Evolutionary conservation across 371 early-diverging fungal genomes (phyloP), one percentile per base, ranked within the genome.

Genomic region (Rhizomucor pusillus): DNA sequence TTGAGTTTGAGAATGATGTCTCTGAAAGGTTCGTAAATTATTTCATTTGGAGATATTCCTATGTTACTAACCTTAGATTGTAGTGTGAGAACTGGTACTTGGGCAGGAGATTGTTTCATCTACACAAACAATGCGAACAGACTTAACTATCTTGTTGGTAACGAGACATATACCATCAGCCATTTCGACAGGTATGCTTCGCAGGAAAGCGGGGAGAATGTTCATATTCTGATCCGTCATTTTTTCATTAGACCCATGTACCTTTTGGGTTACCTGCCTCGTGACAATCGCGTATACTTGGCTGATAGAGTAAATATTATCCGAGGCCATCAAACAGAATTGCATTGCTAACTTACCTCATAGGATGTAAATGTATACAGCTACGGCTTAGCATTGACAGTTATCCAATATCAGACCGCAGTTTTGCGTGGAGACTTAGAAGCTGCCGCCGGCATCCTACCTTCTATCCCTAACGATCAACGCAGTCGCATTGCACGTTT

Each of bases 91-190:
- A 93, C 95, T 2, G 99, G 95, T 24, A 82, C 84, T 57, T 99
- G 98, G 98, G 93, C 96, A 53, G 98, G 97, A 23, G 97, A 97
- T 71, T 96, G 98, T 71, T 95, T 99, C 66, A 93, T 99, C 57
- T 98, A 95, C 77, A 91, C 94, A 43, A 94, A 89, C 65, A 67
- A 84, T 13, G 75, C 86, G 52, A 94, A 95, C 72, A 88, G 97
- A 29, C 79, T 98, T 56, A 95, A 91, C 75, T 98, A 98, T 60
- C 71, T 97, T 36, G 96, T 99, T 3, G 97, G 98, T 40, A 88
- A 86, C 5, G 93, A 93, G 69, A 84, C 88, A 4, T 90, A 91
- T 50, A 95, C 95, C 5, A 86, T 99, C 64, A 87, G 91, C 60
- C 97, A 97, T 63, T 96, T 97, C 69, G 97, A 95, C 73, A 75